Base-by-base conservation (phyloP, 2,329 filamentous ascomycete species). In the Paracoccidioides brasiliensis region DNA sequence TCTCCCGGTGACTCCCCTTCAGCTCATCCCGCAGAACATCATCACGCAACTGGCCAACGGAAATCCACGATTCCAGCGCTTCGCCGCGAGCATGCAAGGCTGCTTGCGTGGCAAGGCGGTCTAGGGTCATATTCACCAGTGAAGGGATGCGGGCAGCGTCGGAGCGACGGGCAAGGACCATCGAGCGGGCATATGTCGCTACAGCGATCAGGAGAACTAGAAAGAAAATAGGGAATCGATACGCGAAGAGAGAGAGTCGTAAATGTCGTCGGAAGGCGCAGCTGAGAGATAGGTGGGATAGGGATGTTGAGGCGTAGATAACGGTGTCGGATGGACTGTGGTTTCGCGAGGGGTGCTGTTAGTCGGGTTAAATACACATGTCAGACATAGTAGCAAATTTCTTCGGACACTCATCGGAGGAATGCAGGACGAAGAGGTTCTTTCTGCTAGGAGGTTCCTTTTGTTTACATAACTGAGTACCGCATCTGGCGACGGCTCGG, bases 21-120 rank as follows among this genome's bases (percentile, higher is more conserved):
- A 96, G 88, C 58, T 95, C 84, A 33, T 85, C 81, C 22, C 91
- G 79, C 42, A 98, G 76, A 3, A 98, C 85, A 66, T 97, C 91
- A 66, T 98, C 93, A 57, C 93, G 80, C 54, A 98, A 75, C 67
- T 97, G 93, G 0, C 88, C 88, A 63, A 96, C 80, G 65, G 89
- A 88, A 59, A 98, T 80, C 73, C 87, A 95, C 1, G 84, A 78
- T 59, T 96, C 90, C 15, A 82, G 80, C 53, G 78, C 84, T 58
- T 69, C 78, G 46, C 83, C 81, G 53, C 79, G 75, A 22, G 77
- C 83, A 59, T 90, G 85, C n/a, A 91, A 73, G 59, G 88, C 84
- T 58, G 91, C 93, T 68, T 97, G 91, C 40, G 80, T 82, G 9
- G 87, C 85, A 14, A 98, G 80, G 48, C 88, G 82, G 63, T 90